These are phyloP conservation scores for Saturnispora quitensis DNA, from an alignment of 805 yeast species.

Conservation along the genomic window DNA sequence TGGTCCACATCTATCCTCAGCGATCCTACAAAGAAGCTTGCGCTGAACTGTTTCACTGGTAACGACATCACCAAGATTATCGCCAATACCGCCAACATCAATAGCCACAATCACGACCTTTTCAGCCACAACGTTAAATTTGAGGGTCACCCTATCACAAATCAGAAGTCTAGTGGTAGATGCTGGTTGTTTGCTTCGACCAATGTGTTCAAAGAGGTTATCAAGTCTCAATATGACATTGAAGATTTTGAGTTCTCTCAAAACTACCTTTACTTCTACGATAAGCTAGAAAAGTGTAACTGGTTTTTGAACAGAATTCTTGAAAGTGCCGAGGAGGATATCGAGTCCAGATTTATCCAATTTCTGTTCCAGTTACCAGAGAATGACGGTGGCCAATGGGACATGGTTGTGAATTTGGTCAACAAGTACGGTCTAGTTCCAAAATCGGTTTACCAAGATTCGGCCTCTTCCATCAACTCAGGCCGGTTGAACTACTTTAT, in stretches of 20 bases:
- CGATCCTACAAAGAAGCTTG: conserved; percentile 42
- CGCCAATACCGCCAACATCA: conserved; percentile 27
- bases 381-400: conserved; percentile 86
- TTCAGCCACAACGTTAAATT: conserved; percentile 38
- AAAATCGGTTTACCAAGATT: conserved; percentile 62
- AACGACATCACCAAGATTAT: conserved; percentile 37
- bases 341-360: conserved; percentile 67
- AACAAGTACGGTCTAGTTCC: conserved; percentile 79
- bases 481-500: conserved; percentile 53
- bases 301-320: conserved; percentile 69
- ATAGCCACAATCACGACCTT: conserved; percentile 27
- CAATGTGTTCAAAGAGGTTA: conserved; percentile 60
- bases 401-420: conserved; percentile 71
- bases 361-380: conserved; percentile 57
- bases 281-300: conserved; percentile 79
- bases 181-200: conserved; percentile 89
- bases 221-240: conserved; percentile 54
- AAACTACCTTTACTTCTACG: conserved; percentile 73
- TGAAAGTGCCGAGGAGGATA: conserved; percentile 54
- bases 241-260: conserved; percentile 72
- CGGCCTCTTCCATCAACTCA: conserved; percentile 46
- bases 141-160: conserved; percentile 59
- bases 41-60: conserved; percentile 45
- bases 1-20: conserved; percentile 41
- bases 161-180: conserved; percentile 72